phyloP scores from a whole-genome alignment of 2,329 filamentous ascomycete genomes.

The Ciborinia camelliae region DNA sequence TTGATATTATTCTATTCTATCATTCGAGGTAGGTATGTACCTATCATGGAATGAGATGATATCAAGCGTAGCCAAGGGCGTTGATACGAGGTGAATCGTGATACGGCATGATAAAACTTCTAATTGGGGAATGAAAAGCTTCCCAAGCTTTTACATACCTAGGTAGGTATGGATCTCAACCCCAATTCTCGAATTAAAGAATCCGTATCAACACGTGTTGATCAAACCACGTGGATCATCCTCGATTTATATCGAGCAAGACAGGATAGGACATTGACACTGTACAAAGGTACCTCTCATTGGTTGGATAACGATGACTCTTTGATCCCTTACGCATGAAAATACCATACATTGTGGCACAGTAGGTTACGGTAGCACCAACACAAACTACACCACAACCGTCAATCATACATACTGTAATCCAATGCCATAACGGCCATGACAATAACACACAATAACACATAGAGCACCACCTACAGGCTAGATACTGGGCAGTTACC shows the following conservation, averaged over 20 bases:
- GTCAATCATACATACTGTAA: too few species aligned
- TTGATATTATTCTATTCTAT: too few species aligned
- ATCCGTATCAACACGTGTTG: constrained; percentile 4
- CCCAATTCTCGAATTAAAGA: background rate
- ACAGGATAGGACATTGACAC: too few species aligned
- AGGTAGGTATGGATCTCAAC: background rate
- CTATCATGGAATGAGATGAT: too few species aligned
- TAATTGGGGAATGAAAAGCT: background rate
- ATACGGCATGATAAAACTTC: background rate
- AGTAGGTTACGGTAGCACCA: too few species aligned
- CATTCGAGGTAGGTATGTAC: too few species aligned
- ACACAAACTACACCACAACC: too few species aligned
- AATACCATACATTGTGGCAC: too few species aligned
- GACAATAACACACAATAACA: too few species aligned
- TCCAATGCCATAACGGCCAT: too few species aligned
- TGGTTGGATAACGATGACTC: background rate
- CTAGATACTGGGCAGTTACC: too few species aligned
- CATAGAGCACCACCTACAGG: too few species aligned
- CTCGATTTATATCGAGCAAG: background rate
- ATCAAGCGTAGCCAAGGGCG: background rate
- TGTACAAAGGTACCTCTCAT: background rate
- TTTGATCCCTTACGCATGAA: background rate
- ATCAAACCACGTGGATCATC: constrained; percentile 1
- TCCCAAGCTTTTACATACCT: background rate
- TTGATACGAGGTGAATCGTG: constrained; percentile 1